Evolutionary conservation across 208 protist species (phyloP), one percentile per base, ranked within the genome.

Genomic region (Leptomonas seymouri): DNA sequence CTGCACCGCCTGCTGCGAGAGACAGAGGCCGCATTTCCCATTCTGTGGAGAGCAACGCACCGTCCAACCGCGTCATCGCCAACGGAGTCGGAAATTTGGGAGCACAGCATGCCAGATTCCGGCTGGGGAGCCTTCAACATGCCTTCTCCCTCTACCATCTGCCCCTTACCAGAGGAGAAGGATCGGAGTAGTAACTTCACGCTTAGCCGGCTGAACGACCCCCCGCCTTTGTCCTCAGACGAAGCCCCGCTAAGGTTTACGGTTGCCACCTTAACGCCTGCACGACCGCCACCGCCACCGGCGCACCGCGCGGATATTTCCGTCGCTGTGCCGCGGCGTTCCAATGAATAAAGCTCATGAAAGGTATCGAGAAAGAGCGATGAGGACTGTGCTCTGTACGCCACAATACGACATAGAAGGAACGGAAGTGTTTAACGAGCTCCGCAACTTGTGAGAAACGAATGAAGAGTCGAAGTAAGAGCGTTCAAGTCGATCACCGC

Each of bases 1-100:
- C 61, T 76, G 54, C 70, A n/a, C 9, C 70, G 61, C 2, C 46
- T 68, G 3, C 25, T 76, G 23, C 54, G 27, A 0, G 70, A 69
- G 28, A 68, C 62, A 0, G 62, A 76, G 18, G 70, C 46, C 9
- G 62, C 48, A 8, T 45, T 69, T 45, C 55, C 69, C 9, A 34
- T 34, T 21, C 36, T 55, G 44, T 67, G 60, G 42, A 31, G 36
- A 21, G 8, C 27, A 3, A 68, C 61, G 3, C 48, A 67, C 61
- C 4, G 34, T 1, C 21, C 44, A 1, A 18, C 44, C 3, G 1
- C 41, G 5, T 3, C 59, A 0, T 55, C 59, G 8, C 45, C 61
- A 25, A 57, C 23, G 3, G 14, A 4, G 23, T 57, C 61, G 34
- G 31, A 57, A 18, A 21, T 2, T 12, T 18, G 61, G 2, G 61